Conservation (phyloP, 1,284 basidiomycete genomes). For the Afroboletus lepidellus region DNA sequence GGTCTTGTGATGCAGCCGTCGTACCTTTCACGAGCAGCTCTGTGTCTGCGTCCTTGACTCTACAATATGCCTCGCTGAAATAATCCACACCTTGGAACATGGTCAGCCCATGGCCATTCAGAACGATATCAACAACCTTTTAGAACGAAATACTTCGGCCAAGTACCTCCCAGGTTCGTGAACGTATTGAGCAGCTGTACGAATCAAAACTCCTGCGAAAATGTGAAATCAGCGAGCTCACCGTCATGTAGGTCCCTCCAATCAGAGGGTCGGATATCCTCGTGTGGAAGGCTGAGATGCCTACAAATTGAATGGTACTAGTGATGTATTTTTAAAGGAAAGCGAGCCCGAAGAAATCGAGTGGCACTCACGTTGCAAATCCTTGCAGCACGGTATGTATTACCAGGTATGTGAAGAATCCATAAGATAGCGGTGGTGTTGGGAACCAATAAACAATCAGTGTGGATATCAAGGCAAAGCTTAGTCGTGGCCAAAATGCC, state of each 20-base stretch:
- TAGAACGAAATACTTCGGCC: slow-evolving; percentile 92
- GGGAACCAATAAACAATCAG: slow-evolving; percentile 88
- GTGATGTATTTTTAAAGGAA: not conserved
- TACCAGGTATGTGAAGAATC: slow-evolving; percentile 82
- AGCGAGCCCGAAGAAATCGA: not conserved
- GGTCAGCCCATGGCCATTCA: slow-evolving; percentile 8
- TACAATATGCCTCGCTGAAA: slow-evolving; percentile 82
- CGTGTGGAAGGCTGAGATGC: slow-evolving; percentile 97
- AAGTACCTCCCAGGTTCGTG: slow-evolving; percentile 96
- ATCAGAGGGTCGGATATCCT: slow-evolving; percentile 96
- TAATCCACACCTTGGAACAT: slow-evolving; percentile 71
- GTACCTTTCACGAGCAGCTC: slow-evolving; percentile 63
- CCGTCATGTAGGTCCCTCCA: slow-evolving; percentile 98
- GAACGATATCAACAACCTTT: slow-evolving; percentile 59
- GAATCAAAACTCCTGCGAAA: slow-evolving; percentile 9
- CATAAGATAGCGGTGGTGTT: slow-evolving; percentile 64
- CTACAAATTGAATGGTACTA: slow-evolving; percentile 97
- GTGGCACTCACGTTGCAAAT: slow-evolving; percentile 71
- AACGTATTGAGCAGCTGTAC: slow-evolving; percentile 90
- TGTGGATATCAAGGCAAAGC: slow-evolving; percentile 73
- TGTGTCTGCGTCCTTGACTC: slow-evolving; percentile 54
- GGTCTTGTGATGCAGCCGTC: slow-evolving; percentile 11
- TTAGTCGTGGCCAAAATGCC: slow-evolving; percentile 88
- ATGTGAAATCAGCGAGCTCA: slow-evolving; percentile 37
- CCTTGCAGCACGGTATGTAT: slow-evolving; percentile 82